phyloP scores from a whole-genome alignment of 176 grass and related monocot genomes.

The Panicum miliaceum region DNA sequence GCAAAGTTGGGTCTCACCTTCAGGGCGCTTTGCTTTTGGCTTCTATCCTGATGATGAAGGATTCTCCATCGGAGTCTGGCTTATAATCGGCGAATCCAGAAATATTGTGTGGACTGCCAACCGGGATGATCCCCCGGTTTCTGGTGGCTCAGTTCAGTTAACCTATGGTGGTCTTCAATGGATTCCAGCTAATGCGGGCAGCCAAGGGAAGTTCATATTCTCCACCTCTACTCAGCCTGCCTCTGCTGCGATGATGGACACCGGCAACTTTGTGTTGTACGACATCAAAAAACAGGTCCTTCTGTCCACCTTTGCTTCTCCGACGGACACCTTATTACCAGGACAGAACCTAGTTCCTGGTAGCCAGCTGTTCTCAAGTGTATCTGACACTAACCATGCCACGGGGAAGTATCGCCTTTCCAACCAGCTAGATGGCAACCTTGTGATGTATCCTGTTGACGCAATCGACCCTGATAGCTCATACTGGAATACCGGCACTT shows the following conservation, averaged over 20 bases:
- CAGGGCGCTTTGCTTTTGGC: constrained; percentile 48
- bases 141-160: constrained; percentile 38
- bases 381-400: constrained; percentile 33
- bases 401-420: constrained; percentile 41
- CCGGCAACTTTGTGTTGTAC: constrained; percentile 42
- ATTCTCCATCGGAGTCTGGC: constrained; percentile 53
- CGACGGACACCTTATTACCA: constrained; percentile 47
- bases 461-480: constrained; percentile 23
- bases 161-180: constrained; percentile 52
- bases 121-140: constrained; percentile 42
- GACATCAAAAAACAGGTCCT: constrained; percentile 8
- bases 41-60: constrained; percentile 49
- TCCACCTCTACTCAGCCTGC: constrained; percentile 12
- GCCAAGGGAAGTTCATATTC: constrained; percentile 36
- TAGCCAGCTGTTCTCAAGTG: constrained; percentile 43
- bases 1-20: constrained; percentile 48
- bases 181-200: constrained; percentile 33
- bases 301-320: constrained; percentile 53
- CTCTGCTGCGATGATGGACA: constrained; percentile 46
- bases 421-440: constrained; percentile 50
- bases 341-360: constrained; percentile 39
- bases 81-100: constrained; percentile 16
- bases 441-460: constrained; percentile 45
- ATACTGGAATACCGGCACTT: constrained; percentile 44
- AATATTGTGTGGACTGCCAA: constrained; percentile 46